Percentiles rank a stretch among this genome's conserved stretches.
Conservation (phyloP, 805 yeast genomes). For the Sugiyamaella americana region DNA sequence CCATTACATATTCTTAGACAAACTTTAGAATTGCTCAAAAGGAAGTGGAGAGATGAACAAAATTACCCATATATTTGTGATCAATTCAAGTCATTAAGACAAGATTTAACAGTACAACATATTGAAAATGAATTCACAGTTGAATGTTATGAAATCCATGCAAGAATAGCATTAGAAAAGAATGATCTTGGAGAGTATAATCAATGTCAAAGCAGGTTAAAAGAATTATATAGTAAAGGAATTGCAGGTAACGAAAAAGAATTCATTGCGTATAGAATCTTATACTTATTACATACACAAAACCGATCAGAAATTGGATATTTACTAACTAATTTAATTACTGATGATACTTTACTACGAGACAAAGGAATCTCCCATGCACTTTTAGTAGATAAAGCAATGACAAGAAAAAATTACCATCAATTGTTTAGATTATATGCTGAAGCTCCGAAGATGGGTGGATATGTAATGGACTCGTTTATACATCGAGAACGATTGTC, state of each 20-base stretch:
- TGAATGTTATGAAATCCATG: constrained; percentile 77
- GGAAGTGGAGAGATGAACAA: constrained; percentile 47
- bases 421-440: constrained; percentile 42
- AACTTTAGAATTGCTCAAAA: constrained; percentile 49
- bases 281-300: constrained; percentile 69
- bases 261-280: constrained; percentile 63
- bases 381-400: constrained; percentile 32
- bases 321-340: constrained; percentile 27
- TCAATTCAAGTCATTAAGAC: constrained; percentile 88
- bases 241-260: constrained; percentile 45
- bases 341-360: constrained; percentile 22
- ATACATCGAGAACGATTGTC: constrained; percentile 52
- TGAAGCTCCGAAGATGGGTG: constrained; percentile 38
- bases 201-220: constrained; percentile 84
- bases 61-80: constrained; percentile 75
- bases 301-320: constrained; percentile 53
- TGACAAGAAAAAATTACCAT: constrained; percentile 45
- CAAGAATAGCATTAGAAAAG: constrained; percentile 76
- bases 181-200: constrained; percentile 90
- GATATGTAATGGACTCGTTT: constrained; percentile 47
- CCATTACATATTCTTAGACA: constrained; percentile 58
- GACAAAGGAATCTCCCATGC: constrained; percentile 32
- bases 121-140: constrained; percentile 73
- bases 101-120: constrained; percentile 88
- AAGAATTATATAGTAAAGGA: constrained; percentile 48